phyloP scores from a whole-genome alignment of 2,329 filamentous ascomycete genomes.

The Talaromyces marneffei region DNA sequence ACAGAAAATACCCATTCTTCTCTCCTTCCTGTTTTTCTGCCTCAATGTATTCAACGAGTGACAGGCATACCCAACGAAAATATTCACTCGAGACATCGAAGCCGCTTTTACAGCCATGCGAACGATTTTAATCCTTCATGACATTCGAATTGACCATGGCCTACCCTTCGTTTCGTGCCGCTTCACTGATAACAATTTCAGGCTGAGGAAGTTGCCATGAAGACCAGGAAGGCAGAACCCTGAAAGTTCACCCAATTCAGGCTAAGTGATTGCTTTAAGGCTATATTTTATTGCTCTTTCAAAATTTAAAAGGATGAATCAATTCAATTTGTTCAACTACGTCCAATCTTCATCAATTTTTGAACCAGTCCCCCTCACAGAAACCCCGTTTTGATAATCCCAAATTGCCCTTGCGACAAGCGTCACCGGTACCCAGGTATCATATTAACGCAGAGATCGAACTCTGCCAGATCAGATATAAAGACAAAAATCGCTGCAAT shows the following conservation, averaged over 20 bases:
- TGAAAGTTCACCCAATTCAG: background rate
- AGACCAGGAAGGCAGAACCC: background rate
- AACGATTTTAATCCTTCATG: too few species aligned
- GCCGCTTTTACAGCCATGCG: background rate
- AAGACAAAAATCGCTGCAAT: background rate
- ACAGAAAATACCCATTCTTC: background rate
- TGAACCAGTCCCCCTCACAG: background rate
- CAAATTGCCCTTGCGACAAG: background rate
- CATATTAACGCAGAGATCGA: background rate
- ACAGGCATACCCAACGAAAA: background rate
- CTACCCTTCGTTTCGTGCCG: background rate
- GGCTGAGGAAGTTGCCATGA: background rate
- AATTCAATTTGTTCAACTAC: background rate
- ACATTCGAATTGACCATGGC: background rate
- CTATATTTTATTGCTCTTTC: background rate
- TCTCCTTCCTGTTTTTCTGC: background rate
- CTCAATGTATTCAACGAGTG: background rate
- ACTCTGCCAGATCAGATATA: background rate
- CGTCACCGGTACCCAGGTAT: background rate
- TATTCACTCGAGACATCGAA: background rate
- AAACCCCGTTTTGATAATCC: background rate
- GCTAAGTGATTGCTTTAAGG: background rate
- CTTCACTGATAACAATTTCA: background rate
- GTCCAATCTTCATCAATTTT: slow-evolving; percentile 1
- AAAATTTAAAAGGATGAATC: background rate